Conservation (phyloP, 2,329 filamentous ascomycete species). For the Cladosporium austrohemisphaericum region DNA sequence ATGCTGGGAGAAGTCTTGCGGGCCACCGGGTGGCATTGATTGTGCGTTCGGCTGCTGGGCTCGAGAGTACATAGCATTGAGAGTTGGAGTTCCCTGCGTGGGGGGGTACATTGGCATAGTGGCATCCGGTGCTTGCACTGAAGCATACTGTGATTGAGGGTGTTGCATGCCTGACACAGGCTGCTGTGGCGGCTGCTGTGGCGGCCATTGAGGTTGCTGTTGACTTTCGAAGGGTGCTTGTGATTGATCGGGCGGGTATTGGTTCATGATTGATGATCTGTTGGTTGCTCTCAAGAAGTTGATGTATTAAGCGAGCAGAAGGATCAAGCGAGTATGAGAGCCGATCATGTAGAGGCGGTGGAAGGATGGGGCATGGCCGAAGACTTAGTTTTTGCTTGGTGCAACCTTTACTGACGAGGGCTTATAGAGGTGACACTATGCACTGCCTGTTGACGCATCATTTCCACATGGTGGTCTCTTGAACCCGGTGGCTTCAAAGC, state of each 20-base stretch:
- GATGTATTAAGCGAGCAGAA: background rate
- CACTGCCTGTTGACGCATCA: no score
- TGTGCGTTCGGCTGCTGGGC: background rate
- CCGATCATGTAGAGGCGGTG: no score
- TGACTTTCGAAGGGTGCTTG: background rate
- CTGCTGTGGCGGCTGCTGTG: background rate
- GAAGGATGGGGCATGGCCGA: no score
- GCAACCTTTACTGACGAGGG: background rate
- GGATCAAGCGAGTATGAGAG: no score
- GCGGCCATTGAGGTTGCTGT: background rate
- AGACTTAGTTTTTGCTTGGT: background rate
- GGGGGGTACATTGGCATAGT: background rate
- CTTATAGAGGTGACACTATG: no score
- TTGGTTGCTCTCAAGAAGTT: background rate
- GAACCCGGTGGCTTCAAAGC: no score
- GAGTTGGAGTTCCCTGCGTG: background rate
- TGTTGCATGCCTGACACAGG: background rate
- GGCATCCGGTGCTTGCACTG: background rate
- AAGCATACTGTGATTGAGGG: background rate
- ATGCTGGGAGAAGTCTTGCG: background rate
- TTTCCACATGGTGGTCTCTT: no score
- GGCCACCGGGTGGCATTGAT: background rate
- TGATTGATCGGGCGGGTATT: background rate
- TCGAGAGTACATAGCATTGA: background rate
- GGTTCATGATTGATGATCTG: background rate